phyloP scores from a whole-genome alignment of 2,329 filamentous ascomycete genomes.

The Xylaria multiplex region DNA sequence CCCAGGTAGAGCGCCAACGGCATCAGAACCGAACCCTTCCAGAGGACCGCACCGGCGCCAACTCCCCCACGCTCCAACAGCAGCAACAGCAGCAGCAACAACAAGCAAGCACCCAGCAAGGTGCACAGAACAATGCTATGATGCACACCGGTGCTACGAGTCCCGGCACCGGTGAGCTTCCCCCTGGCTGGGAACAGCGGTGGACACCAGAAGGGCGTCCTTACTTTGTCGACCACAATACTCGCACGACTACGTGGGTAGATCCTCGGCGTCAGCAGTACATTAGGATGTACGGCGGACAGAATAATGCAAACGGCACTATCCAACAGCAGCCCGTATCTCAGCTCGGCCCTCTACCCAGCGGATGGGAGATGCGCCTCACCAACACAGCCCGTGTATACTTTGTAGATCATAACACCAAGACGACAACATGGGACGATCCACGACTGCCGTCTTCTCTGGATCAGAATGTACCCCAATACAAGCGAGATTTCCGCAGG shows the following conservation, averaged over 20 bases:
- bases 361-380: constrained; percentile 99
- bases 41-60: constrained; percentile 93
- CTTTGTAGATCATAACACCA: constrained; percentile 99
- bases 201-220: constrained; percentile 93
- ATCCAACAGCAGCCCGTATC: constrained; percentile 98
- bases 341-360: constrained; percentile 92
- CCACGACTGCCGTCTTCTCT: constrained; percentile 93
- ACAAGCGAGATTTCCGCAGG: constrained; percentile 97
- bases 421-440: constrained; percentile 99
- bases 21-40: constrained; percentile 96
- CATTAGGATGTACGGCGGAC: constrained; percentile 94
- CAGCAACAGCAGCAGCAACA: constrained; percentile 65
- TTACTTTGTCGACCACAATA: constrained; percentile 99
- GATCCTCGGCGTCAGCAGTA: constrained; percentile 97
- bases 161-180: constrained; percentile 92
- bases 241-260: constrained; percentile 97
- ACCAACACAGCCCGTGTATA: constrained; percentile 98
- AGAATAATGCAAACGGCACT: constrained; percentile 83
- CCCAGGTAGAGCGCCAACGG: constrained; percentile 88
- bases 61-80: constrained; percentile 80
- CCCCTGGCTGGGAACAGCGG: constrained; percentile 94
- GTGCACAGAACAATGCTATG: constrained; percentile 73
- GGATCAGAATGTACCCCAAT: constrained; percentile 98
- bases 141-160: constrained; percentile 96
- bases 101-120: constrained; percentile 52